These are phyloP conservation scores for Neofusicoccum kwambonambiense DNA, from an alignment of 2,329 filamentous ascomycete genomes.

Conservation along the genomic window DNA sequence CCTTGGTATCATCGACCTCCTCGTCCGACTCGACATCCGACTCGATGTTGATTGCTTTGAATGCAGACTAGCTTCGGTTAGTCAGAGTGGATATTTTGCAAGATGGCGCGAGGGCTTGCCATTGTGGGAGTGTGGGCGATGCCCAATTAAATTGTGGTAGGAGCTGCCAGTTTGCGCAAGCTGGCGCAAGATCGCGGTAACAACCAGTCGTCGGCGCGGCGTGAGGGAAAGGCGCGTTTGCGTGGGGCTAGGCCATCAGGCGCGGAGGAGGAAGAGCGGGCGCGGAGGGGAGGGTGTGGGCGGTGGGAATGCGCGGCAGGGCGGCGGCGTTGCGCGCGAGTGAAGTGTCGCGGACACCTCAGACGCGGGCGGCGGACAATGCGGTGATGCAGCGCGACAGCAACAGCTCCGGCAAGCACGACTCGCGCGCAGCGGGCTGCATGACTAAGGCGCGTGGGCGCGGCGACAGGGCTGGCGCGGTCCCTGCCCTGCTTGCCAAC, in stretches of 20 bases:
- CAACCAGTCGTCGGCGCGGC: background rate
- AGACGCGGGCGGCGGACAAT: constrained; percentile 4
- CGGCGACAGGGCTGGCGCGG: background rate
- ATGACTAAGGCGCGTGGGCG: background rate
- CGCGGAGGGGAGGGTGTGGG: background rate
- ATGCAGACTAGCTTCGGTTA: constrained; percentile 49
- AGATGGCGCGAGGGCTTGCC: background rate
- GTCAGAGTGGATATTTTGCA: background rate
- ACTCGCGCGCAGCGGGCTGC: background rate
- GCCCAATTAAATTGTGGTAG: background rate
- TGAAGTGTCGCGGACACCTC: background rate
- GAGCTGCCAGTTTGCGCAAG: background rate
- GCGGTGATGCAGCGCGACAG: constrained; percentile 12
- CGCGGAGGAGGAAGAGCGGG: no score
- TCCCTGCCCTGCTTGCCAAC: constrained; percentile 4
- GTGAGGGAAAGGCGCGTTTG: background rate
- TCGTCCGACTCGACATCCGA: constrained; percentile 87
- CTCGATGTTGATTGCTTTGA: constrained; percentile 90
- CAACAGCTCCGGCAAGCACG: background rate
- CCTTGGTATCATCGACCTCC: constrained; percentile 91
- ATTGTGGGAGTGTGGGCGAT: background rate
- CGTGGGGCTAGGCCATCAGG: background rate
- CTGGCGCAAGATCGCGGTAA: background rate
- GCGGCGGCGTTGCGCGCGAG: background rate
- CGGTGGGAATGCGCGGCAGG: background rate